Evolutionary conservation across 345 rosid species (phyloP).

Genomic region (Hypericum perforatum): DNA sequence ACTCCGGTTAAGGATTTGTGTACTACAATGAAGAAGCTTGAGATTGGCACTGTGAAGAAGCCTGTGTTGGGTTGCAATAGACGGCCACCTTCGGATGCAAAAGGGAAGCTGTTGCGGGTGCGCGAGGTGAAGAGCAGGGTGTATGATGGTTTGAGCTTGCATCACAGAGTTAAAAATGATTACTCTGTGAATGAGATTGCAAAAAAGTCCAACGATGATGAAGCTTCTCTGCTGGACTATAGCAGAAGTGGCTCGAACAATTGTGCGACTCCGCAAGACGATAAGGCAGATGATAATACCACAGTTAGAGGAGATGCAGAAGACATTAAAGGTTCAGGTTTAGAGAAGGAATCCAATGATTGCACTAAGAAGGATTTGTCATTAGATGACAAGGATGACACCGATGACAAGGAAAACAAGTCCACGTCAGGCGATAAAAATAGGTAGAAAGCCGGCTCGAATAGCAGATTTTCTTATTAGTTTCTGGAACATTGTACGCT

Average conservation of each 20-base stretch:
- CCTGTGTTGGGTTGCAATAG: conserved; percentile 19
- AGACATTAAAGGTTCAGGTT: conserved; percentile 6
- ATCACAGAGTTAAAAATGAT: conserved; percentile 17
- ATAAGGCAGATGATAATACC: neutral
- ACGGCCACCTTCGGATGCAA: conserved; percentile 22
- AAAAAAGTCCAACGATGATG: conserved; percentile 17
- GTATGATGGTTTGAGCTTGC: conserved; percentile 40
- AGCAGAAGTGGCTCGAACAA: conserved; percentile 7
- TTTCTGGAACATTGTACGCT: neutral
- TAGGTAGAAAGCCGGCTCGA: conserved; percentile 28
- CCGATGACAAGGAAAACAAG: conserved; percentile 48
- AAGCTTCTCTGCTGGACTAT: conserved; percentile 11
- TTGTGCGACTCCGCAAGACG: conserved; percentile 2
- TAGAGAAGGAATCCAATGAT: conserved; percentile 7
- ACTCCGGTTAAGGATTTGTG: conserved; percentile 41
- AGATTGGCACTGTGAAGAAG: conserved; percentile 37
- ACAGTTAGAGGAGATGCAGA: conserved; percentile 6
- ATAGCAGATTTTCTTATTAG: conserved; percentile 1
- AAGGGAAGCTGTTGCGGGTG: conserved; percentile 37
- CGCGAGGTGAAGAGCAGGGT: conserved; percentile 91
- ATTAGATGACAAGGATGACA: conserved; percentile 20
- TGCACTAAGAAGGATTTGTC: conserved; percentile 11
- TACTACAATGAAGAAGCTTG: conserved; percentile 61
- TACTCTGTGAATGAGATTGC: conserved; percentile 29
- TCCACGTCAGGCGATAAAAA: conserved; percentile 31